Evolutionary conservation across 805 yeast genomes (phyloP).

Genomic region (Starmerella stellata): DNA sequence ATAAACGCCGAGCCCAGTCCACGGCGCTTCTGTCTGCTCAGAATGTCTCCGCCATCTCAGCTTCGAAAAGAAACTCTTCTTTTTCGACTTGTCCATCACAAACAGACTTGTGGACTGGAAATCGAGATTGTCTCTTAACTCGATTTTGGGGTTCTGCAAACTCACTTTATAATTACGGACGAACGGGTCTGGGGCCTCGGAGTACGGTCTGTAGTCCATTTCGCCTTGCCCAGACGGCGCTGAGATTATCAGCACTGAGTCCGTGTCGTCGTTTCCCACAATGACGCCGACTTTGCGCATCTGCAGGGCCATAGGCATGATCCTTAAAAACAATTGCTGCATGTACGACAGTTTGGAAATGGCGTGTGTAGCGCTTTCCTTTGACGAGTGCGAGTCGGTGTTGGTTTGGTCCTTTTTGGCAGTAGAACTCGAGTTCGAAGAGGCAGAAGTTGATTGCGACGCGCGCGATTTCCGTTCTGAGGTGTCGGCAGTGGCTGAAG

Average conservation of each 20-base stretch:
- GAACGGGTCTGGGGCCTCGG: constrained; percentile 40
- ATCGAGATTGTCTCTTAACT: constrained; percentile 54
- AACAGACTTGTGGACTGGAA: constrained; percentile 21
- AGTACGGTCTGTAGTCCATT: constrained; percentile 36
- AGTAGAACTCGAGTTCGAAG: background rate
- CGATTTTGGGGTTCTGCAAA: constrained; percentile 37
- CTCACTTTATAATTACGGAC: constrained; percentile 30
- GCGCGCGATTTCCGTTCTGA: background rate
- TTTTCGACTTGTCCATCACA: background rate
- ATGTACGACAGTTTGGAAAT: background rate
- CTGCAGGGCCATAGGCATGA: constrained; percentile 45
- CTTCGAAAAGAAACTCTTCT: background rate
- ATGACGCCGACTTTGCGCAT: constrained; percentile 55
- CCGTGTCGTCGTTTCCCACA: constrained; percentile 63
- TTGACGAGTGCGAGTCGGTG: no score
- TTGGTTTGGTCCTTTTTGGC: no score
- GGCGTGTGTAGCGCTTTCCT: no score
- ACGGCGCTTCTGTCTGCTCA: background rate
- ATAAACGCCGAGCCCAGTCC: background rate
- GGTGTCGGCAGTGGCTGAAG: background rate
- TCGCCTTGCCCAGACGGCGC: constrained; percentile 37
- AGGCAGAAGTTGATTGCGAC: background rate
- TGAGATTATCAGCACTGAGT: constrained; percentile 49
- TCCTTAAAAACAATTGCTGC: constrained; percentile 12
- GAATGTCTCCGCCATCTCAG: background rate